phyloP scores from a whole-genome alignment of 768 basidiomycete species.

The Rhodotorula diobovata region DNA sequence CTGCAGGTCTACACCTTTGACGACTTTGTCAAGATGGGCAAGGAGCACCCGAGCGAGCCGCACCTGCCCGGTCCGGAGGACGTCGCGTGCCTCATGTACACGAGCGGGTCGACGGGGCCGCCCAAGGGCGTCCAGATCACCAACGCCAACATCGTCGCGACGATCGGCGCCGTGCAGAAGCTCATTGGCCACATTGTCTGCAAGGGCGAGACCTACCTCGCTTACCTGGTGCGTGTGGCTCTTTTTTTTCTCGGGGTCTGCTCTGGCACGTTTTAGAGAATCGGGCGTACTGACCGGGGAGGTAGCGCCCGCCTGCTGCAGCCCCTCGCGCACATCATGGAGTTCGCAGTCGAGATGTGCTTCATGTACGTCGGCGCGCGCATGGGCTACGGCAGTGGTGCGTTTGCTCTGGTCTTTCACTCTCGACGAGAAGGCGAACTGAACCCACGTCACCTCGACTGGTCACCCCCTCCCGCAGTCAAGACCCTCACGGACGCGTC shows the following conservation, averaged over 20 bases:
- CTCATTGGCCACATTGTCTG: constrained; percentile 59
- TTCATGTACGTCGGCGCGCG: constrained; percentile 48
- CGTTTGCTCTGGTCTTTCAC: background rate
- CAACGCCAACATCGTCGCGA: constrained; percentile 78
- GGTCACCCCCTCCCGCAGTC: constrained; percentile 44
- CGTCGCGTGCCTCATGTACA: constrained; percentile 72
- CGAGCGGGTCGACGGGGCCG: constrained; percentile 80
- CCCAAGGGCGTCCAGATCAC: constrained; percentile 92
- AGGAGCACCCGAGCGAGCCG: constrained; percentile 55
- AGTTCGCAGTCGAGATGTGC: constrained; percentile 82
- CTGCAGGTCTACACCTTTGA: constrained; percentile 64
- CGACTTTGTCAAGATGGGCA: constrained; percentile 67
- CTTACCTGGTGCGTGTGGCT: constrained; percentile 60
- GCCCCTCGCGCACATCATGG: constrained; percentile 67
- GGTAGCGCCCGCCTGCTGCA: no score
- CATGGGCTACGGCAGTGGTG: constrained; percentile 73
- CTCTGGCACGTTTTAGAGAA: background rate
- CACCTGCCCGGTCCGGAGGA: constrained; percentile 57
- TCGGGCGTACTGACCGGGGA: background rate
- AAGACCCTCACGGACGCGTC: constrained; percentile 91
- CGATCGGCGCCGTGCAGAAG: constrained; percentile 70
- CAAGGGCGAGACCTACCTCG: constrained; percentile 58
- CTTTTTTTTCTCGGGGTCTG: constrained; percentile 43
- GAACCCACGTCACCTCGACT: background rate
- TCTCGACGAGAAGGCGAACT: background rate